A percentile compares a stretch with the other conserved stretches of the same genome.
Conservation (phyloP, 257 asterid species). For the Solanum habrochaites region DNA sequence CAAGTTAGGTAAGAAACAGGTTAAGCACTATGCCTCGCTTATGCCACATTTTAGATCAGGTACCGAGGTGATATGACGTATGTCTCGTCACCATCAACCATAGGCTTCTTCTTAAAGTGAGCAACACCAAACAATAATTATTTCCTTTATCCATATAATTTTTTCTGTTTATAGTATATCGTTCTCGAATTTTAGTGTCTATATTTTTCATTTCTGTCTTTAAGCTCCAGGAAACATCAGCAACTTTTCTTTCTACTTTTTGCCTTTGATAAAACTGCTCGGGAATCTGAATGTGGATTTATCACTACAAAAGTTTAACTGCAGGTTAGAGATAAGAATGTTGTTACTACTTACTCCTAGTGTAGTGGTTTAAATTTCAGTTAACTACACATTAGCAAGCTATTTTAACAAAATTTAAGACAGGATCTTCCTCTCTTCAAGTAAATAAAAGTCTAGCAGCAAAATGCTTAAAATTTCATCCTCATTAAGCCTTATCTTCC, state of each 20-base stretch:
- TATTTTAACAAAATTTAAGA: background rate
- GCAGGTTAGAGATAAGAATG: background rate
- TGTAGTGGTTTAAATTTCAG: background rate
- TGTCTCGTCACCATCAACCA: background rate
- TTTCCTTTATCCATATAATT: background rate
- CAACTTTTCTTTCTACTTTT: background rate
- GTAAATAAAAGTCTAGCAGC: background rate
- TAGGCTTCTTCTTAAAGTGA: background rate
- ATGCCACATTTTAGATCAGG: background rate
- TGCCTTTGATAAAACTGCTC: background rate
- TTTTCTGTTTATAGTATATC: background rate
- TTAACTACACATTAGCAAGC: background rate
- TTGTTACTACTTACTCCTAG: background rate
- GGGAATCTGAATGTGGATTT: background rate
- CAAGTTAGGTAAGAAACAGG: background rate
- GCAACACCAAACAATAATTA: background rate
- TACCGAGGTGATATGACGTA: background rate
- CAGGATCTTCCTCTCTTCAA: background rate
- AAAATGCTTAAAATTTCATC: background rate
- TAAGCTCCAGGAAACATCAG: background rate
- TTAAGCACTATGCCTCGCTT: background rate
- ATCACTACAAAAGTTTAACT: background rate
- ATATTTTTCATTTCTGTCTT: background rate
- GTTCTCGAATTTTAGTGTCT: background rate
- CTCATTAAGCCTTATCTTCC: background rate